Base-by-base conservation (phyloP, 257 asterid genomes). In the Plantago elongata region DNA sequence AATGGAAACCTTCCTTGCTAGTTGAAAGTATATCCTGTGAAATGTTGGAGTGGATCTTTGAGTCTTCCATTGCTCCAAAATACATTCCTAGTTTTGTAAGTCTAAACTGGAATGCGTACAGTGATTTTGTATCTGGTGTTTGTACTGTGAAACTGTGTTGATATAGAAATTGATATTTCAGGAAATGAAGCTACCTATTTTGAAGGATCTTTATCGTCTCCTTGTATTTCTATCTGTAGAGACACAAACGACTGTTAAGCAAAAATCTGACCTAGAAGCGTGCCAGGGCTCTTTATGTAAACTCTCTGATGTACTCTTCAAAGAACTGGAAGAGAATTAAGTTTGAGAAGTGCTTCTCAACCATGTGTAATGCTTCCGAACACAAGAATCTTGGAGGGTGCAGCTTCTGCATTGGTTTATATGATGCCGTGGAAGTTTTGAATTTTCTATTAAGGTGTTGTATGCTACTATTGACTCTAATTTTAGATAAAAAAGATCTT, bases 381-480 rank as follows among this genome's bases (percentile, higher is more conserved):
- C 72, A 60, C 51, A 45, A 68, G 67, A 79, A 67, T 57, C 66
- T 30, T 46, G 72, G 71, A 22, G 77, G 67, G 76, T 65, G 63
- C 51, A 63, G 67, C 74, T 60, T 68, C 60, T 58, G 12, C 58
- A 64, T 17, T 43, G 64, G 57, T 56, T 59, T 75, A 40, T 56
- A 68, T 57, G 59, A 63, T 48, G 71, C 65, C 7, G 73, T 74
- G 54, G 95, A 79, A 72, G 77, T 75, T 40, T 50, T 84, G 63
- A 75, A 34, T 60, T 69, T 83, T 78, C 70, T 88, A 49, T 69
- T 88, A 60, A 81, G 97, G 77, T 88, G 98, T 67, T 82, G 95
- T 71, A 66, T 91, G 77, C 51, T 79, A 30, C 77, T 82, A 51
- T 66, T 89, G 69, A 61, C 60, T 66, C 66, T 88, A 77, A 74